phyloP scores from a whole-genome alignment of 1,284 basidiomycete species.

The Tylopilus sp. region DNA sequence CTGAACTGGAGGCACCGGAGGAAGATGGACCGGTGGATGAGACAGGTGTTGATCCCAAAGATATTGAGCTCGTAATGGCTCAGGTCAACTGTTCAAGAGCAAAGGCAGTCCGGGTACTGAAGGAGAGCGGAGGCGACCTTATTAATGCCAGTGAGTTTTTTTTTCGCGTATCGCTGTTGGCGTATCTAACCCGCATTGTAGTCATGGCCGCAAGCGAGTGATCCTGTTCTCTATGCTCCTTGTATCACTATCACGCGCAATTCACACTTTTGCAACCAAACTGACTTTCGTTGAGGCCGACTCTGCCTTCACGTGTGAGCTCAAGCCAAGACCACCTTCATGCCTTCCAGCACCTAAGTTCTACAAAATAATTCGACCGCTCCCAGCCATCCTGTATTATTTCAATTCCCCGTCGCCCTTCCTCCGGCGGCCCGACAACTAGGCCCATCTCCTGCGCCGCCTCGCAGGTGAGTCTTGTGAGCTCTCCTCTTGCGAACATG shows the following conservation, averaged over 20 bases:
- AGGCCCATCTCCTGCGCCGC: constrained; percentile 63
- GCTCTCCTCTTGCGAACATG: constrained; percentile 80
- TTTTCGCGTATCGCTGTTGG: constrained; percentile 22
- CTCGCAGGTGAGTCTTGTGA: constrained; percentile 53
- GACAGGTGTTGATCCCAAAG: constrained; percentile 85
- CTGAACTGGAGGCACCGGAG: constrained; percentile 74
- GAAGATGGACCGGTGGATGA: constrained; percentile 76
- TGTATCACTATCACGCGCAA: constrained; percentile 30
- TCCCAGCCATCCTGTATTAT: constrained; percentile 81
- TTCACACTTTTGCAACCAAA: constrained; percentile 15
- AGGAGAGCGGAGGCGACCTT: constrained; percentile 85
- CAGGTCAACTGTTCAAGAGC: constrained; percentile 81
- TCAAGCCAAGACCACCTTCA: constrained; percentile 14
- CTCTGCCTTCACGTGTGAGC: background rate
- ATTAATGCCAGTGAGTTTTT: constrained; percentile 85
- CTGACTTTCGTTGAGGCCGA: background rate
- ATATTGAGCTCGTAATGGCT: constrained; percentile 91
- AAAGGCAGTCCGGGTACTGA: constrained; percentile 83
- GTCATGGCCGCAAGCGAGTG: constrained; percentile 36
- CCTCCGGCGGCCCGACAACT: constrained; percentile 38
- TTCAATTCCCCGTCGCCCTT: constrained; percentile 45
- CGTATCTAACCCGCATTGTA: constrained; percentile 47
- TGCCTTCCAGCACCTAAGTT: constrained; percentile 56
- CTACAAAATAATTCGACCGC: constrained; percentile 76
- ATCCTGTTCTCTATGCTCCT: constrained; percentile 15